Evolutionary conservation across 345 rosid genomes (phyloP), one percentile per base, ranked within the genome.

Genomic region (Syzygium aqueum): DNA sequence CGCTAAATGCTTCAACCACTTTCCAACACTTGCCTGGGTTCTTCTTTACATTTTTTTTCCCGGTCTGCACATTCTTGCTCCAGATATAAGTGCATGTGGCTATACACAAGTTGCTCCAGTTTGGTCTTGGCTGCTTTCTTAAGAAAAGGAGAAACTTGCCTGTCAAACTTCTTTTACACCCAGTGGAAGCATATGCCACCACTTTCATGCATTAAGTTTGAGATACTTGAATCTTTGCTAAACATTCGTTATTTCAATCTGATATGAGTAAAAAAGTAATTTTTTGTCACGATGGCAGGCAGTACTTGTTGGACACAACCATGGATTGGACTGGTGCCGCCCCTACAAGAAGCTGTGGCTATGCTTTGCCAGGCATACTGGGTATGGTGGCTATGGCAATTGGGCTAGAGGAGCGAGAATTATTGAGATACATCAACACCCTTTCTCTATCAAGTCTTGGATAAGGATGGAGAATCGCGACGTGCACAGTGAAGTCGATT

Each of bases 251-350:
- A 84, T 77, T 59, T 22, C 84, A 57, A 57, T 57, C 11, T 57
- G 27, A 83, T 61, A 84, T 85, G 57, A 77, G 84, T 51, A 52
- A 21, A 65, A 37, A 11, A 21, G 17, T 54, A 40, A 51, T 19
- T 28, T 40, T 30, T 73, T 33, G 87, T 37, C 85, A 53, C 89
- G 85, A 86, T 84, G 80, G 90, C 93, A 95, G 99, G 96, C 98
- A 73, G 93, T 96, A 65, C 94, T 96, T 93, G 98, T 94, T 49
- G 99, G 99, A 84, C 99, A 95, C 90, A 94, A 95, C 94, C 99
- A 95, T 88, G 99, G 99, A 89, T 85, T 97, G 85, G 99, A 97
- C 90, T 95, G 99, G 99, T 97, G 98, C 85, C 96, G 99, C 91
- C 99, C 98, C 40, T 87, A 92, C 88, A 84, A 84, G 85, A 93